Percentiles rank a stretch among this genome's conserved stretches.
These are phyloP conservation scores for Zanthoxylum bungeanum DNA, from an alignment of 345 rosid genomes.

Conservation along the genomic window DNA sequence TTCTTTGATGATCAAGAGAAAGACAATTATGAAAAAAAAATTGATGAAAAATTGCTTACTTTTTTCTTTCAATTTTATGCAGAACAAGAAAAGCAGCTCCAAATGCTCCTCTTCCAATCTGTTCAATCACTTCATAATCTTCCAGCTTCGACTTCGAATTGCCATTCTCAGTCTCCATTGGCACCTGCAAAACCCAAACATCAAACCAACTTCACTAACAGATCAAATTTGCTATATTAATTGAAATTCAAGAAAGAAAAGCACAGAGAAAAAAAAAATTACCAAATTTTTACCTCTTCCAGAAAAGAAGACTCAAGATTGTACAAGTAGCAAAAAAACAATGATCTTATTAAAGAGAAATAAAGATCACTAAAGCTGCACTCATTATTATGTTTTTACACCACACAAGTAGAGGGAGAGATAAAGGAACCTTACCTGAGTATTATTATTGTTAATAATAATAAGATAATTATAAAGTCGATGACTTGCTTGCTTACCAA, in stretches of 20 bases:
- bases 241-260: background rate
- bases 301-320: background rate
- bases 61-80: slow-evolving; percentile 62
- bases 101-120: slow-evolving; percentile 81
- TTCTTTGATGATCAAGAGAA: background rate
- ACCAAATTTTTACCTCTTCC: background rate
- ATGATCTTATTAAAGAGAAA: slow-evolving; percentile 21
- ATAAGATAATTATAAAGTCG: slow-evolving; percentile 13
- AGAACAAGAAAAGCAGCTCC: slow-evolving; percentile 87
- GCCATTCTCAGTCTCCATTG: slow-evolving; percentile 48
- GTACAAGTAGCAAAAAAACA: background rate
- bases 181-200: slow-evolving; percentile 22
- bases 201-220: slow-evolving; percentile 4
- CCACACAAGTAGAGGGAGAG: slow-evolving; percentile 10
- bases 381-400: slow-evolving; percentile 26
- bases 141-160: slow-evolving; percentile 65
- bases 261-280: background rate
- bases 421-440: no score
- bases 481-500: slow-evolving; percentile 20
- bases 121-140: slow-evolving; percentile 77
- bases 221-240: slow-evolving; percentile 10
- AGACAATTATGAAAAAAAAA: background rate
- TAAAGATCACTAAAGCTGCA: slow-evolving; percentile 34
- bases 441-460: no score
- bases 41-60: slow-evolving; percentile 33